Evolutionary conservation across 257 asterid species (phyloP).

Genomic region (Nicotiana tabacum): DNA sequence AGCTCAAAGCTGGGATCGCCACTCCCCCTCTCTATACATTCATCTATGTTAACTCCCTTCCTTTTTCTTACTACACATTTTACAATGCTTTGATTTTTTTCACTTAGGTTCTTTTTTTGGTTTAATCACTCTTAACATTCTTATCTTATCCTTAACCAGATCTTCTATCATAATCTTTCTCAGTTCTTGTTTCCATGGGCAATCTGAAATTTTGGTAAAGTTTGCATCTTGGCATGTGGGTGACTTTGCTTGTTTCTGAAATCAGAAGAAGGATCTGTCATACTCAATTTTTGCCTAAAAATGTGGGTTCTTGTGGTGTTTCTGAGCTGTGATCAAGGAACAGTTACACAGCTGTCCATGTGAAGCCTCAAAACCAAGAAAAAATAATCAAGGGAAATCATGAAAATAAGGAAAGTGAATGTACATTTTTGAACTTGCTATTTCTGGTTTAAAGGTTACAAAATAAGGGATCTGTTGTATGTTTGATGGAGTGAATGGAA

Average conservation of each 20-base stretch:
- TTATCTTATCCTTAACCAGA: neutral
- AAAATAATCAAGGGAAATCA: neutral
- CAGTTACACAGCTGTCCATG: slow-evolving; percentile 29
- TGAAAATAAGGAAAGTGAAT: neutral
- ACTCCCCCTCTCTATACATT: slow-evolving; percentile 16
- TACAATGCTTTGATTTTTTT: neutral
- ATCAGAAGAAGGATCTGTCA: slow-evolving; percentile 7
- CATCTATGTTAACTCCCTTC: neutral
- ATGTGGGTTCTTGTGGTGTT: slow-evolving; percentile 16
- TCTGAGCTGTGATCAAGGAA: slow-evolving; percentile 22
- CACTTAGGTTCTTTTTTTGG: neutral
- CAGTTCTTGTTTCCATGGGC: neutral
- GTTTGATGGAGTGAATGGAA: slow-evolving; percentile 24
- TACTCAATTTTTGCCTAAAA: slow-evolving; percentile 3
- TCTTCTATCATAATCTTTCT: neutral
- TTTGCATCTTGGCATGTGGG: slow-evolving; percentile 26
- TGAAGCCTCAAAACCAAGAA: slow-evolving; percentile 1
- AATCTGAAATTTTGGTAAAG: slow-evolving; percentile 5
- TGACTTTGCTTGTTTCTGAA: slow-evolving; percentile 21
- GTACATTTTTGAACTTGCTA: neutral
- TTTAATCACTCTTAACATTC: neutral
- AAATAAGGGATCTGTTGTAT: neutral
- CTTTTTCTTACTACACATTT: neutral
- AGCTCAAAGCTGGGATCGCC: slow-evolving; percentile 34
- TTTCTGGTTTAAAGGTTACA: neutral